phyloP scores from a whole-genome alignment of 768 basidiomycete species.

The Crucibulum laeve region DNA sequence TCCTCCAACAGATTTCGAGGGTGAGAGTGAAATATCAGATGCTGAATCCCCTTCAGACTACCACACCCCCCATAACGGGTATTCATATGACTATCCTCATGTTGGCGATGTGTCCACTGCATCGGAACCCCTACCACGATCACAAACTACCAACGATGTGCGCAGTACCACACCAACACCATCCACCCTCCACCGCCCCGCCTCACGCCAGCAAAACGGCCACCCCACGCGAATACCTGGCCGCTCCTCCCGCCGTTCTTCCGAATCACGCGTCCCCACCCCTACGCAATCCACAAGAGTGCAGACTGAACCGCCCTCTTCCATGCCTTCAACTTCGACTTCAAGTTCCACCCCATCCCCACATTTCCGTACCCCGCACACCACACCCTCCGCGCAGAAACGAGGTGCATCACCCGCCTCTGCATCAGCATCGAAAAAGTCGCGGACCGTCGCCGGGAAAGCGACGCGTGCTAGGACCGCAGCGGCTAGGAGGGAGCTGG shows the following conservation, averaged over 20 bases:
- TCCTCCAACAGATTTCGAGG: constrained; percentile 73
- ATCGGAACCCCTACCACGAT: constrained; percentile 15
- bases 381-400: constrained; percentile 18
- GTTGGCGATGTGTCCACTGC: constrained; percentile 15
- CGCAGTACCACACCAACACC: constrained; percentile 42
- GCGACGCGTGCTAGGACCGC: constrained; percentile 36
- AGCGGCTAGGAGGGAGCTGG: constrained; percentile 29
- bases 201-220: constrained; percentile 25
- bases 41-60: constrained; percentile 27
- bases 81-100: constrained; percentile 22
- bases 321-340: constrained; percentile 22
- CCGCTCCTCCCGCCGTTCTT: constrained; percentile 35
- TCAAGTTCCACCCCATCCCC: constrained; percentile 21
- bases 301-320: constrained; percentile 31
- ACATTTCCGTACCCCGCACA: constrained; percentile 19
- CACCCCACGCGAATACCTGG: constrained; percentile 36
- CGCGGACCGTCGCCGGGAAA: constrained; percentile 25
- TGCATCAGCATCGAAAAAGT: constrained; percentile 15
- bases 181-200: constrained; percentile 21
- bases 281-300: constrained; percentile 35
- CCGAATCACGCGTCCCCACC: constrained; percentile 42
- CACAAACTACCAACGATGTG: constrained; percentile 18
- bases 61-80: constrained; percentile 14
- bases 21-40: constrained; percentile 40
- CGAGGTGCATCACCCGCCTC: constrained; percentile 27